Conservation (phyloP, 73 alveolate genomes). For the Tetrahymena malaccensis region DNA sequence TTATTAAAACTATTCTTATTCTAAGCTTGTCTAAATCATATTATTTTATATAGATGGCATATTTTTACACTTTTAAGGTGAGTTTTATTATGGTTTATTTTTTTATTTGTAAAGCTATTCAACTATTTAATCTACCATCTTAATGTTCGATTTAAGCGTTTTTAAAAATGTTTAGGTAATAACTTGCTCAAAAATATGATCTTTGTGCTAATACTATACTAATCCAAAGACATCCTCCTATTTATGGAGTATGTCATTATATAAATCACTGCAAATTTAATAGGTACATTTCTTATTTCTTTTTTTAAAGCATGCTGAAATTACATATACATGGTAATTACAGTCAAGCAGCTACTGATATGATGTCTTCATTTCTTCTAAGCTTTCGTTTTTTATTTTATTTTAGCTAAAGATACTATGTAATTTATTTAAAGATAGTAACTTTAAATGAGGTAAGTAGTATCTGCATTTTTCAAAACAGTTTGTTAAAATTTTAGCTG, state of each 20-base stretch:
- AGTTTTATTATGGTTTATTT: too few relatives aligned
- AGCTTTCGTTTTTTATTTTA: background rate
- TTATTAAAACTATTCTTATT: too few relatives aligned
- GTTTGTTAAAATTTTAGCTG: background rate
- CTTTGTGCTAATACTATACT: background rate
- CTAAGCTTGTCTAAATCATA: too few relatives aligned
- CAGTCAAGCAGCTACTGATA: background rate
- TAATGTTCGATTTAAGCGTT: background rate
- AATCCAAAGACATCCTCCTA: background rate
- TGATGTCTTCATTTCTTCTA: background rate
- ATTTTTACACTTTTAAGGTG: background rate
- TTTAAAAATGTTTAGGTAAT: background rate
- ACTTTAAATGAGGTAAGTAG: background rate
- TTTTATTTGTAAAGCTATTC: too few relatives aligned
- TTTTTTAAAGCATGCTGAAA: background rate
- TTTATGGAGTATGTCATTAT: background rate
- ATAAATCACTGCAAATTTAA: background rate
- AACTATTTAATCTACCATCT: background rate
- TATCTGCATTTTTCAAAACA: background rate
- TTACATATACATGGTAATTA: background rate
- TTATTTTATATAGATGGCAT: too few relatives aligned
- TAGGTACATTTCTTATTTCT: background rate
- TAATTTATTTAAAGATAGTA: background rate
- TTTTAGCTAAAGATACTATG: background rate
- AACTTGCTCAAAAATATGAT: background rate